Conservation (phyloP, 1,139 yeast species). For the Arxiozyma bovina region DNA sequence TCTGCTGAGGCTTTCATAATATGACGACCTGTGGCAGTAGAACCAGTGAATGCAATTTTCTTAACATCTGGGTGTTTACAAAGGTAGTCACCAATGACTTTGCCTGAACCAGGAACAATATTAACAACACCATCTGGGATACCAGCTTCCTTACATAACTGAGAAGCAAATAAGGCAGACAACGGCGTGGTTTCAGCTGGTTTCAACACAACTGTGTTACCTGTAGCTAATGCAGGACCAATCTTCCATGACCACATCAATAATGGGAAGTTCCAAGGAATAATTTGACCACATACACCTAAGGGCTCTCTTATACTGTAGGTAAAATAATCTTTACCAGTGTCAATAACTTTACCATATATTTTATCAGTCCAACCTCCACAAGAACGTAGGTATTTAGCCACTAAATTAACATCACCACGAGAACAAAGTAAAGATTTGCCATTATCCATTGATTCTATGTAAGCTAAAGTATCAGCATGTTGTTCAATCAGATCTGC, state of each 20-base stretch:
- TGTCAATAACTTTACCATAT: constrained; percentile 55
- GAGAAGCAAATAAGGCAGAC: constrained; percentile 60
- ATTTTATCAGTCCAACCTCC: constrained; percentile 75
- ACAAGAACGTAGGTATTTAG: constrained; percentile 52
- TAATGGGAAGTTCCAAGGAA: constrained; percentile 85
- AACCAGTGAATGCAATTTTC: constrained; percentile 81
- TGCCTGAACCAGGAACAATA: constrained; percentile 60
- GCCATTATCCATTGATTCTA: constrained; percentile 74
- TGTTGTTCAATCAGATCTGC: constrained; percentile 54
- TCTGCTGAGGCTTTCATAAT: constrained; percentile 61
- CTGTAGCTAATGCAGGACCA: constrained; percentile 76
- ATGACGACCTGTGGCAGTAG: constrained; percentile 71
- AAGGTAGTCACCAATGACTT: constrained; percentile 53
- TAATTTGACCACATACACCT: constrained; percentile 76
- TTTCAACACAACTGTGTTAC: constrained; percentile 72
- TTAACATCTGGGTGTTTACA: constrained; percentile 52
- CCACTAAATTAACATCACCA: constrained; percentile 51
- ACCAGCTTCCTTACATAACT: constrained; percentile 60
- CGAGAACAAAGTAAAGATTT: constrained; percentile 48
- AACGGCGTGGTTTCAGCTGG: constrained; percentile 80
- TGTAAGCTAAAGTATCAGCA: constrained; percentile 43
- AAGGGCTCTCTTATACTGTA: constrained; percentile 50
- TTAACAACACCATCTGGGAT: constrained; percentile 76
- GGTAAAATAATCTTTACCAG: constrained; percentile 45
- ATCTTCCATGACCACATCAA: constrained; percentile 74